These are phyloP conservation scores for Penicillium diatomitis DNA, from an alignment of 495 filamentous ascomycete genomes.

Conservation along the genomic window DNA sequence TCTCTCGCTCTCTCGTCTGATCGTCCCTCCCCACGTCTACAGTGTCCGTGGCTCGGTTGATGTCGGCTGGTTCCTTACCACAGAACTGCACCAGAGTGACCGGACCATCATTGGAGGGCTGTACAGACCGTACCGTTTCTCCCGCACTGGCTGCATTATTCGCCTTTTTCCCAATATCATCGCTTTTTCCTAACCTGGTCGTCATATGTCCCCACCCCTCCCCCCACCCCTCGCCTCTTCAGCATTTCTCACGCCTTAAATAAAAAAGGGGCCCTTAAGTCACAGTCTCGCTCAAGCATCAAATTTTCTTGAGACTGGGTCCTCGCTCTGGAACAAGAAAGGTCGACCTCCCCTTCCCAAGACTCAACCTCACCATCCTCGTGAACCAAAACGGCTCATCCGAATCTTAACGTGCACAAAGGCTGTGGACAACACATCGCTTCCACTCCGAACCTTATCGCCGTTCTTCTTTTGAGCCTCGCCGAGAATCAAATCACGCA, in stretches of 20 bases:
- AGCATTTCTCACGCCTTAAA: constrained; percentile 10
- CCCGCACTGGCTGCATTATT: constrained; percentile 1
- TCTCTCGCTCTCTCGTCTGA: too few relatives aligned
- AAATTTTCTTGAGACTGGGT: background rate
- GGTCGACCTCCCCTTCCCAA: too few relatives aligned
- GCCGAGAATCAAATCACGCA: too few relatives aligned
- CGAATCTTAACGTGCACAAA: too few relatives aligned
- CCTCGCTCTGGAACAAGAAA: too few relatives aligned
- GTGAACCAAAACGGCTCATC: too few relatives aligned
- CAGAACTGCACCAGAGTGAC: too few relatives aligned
- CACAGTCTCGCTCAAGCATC: background rate
- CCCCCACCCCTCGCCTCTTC: constrained; percentile 16
- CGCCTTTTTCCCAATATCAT: background rate
- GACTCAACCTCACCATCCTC: too few relatives aligned
- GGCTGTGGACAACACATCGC: too few relatives aligned
- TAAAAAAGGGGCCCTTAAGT: constrained; percentile 6
- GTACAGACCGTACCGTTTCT: constrained; percentile 18
- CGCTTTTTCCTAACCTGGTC: constrained; percentile 11
- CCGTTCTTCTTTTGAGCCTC: too few relatives aligned
- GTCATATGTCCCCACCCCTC: constrained; percentile 17
- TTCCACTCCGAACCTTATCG: too few relatives aligned
- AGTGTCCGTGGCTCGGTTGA: constrained; percentile 17
- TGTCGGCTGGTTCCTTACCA: constrained; percentile 2
- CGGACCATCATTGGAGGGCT: constrained; percentile 17
- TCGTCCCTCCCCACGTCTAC: constrained; percentile 4